Percentiles rank a stretch among this genome's conserved stretches.
Conservation (phyloP, 441 rosid genomes). For the Euphorbia schlechtendalii region DNA sequence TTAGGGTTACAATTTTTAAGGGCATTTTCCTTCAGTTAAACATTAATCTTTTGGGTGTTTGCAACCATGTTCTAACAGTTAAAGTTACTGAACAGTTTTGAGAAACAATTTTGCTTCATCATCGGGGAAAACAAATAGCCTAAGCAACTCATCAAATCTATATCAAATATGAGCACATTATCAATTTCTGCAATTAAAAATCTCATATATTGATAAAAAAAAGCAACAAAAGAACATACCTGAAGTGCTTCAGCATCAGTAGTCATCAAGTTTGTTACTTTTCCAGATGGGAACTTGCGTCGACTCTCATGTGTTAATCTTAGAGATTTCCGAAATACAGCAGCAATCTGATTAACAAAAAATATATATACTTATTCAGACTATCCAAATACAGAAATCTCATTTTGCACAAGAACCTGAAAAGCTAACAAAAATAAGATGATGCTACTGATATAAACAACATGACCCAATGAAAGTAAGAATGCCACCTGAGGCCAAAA, state of each 20-base stretch:
- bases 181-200: conserved; percentile 8
- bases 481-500: not conserved
- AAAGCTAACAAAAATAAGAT: conserved; percentile 1
- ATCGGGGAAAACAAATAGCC: not conserved
- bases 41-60: not conserved
- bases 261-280: conserved; percentile 98
- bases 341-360: conserved; percentile 62
- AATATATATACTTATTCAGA: not conserved
- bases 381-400: conserved; percentile 1
- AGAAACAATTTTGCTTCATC: not conserved
- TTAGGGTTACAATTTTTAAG: not conserved
- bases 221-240: conserved; percentile 36
- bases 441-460: not conserved
- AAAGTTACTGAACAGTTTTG: not conserved
- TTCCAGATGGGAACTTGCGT: conserved; percentile 78
- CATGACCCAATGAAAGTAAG: not conserved
- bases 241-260: conserved; percentile 97
- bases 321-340: conserved; percentile 89
- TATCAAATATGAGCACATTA: not conserved
- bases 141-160: not conserved
- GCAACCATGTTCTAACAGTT: not conserved
- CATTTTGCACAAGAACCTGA: not conserved
- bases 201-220: not conserved
- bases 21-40: not conserved
- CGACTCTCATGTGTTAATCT: conserved; percentile 94